A percentile compares a stretch with the other conserved stretches of the same genome.
Evolutionary conservation across 768 basidiomycete species (phyloP).

Genomic region (Boletus huronensis): DNA sequence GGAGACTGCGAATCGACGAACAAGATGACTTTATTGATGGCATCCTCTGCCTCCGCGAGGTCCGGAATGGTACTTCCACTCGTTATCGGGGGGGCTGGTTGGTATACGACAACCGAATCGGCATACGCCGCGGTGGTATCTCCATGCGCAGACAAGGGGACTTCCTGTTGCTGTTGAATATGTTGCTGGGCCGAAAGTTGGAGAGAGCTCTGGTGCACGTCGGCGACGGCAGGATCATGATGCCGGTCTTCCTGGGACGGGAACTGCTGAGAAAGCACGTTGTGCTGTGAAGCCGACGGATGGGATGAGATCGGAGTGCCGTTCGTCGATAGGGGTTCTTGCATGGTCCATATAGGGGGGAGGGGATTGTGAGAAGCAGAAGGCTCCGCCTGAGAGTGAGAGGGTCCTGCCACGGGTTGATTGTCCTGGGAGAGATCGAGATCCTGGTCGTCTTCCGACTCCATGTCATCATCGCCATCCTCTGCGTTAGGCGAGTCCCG

Average conservation of each 20-base stretch:
- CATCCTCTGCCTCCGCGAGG: constrained; percentile 49
- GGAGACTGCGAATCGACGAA: constrained; percentile 46
- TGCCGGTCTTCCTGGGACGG: constrained; percentile 26
- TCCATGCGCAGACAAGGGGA: constrained; percentile 26
- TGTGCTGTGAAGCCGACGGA: constrained; percentile 27
- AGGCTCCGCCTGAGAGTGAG: constrained; percentile 26
- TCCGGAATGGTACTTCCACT: constrained; percentile 36
- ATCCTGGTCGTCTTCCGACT: constrained; percentile 35
- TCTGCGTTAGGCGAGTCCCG: constrained; percentile 29
- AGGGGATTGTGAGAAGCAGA: constrained; percentile 29
- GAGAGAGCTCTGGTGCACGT: constrained; percentile 28
- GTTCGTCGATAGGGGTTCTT: constrained; percentile 27
- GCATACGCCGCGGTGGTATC: constrained; percentile 25
- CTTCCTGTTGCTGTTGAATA: constrained; percentile 29
- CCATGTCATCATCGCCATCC: constrained; percentile 35
- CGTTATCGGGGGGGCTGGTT: constrained; percentile 31
- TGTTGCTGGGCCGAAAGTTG: constrained; percentile 31
- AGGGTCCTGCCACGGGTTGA: constrained; percentile 27
- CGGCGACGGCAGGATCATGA: constrained; percentile 23
- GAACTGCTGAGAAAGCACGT: constrained; percentile 30
- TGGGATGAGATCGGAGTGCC: constrained; percentile 32
- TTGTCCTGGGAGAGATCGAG: constrained; percentile 25
- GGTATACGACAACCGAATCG: constrained; percentile 32
- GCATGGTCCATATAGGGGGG: constrained; percentile 34
- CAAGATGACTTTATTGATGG: constrained; percentile 50